Base-by-base conservation (phyloP, 345 rosid species). In the Firmiana major region DNA sequence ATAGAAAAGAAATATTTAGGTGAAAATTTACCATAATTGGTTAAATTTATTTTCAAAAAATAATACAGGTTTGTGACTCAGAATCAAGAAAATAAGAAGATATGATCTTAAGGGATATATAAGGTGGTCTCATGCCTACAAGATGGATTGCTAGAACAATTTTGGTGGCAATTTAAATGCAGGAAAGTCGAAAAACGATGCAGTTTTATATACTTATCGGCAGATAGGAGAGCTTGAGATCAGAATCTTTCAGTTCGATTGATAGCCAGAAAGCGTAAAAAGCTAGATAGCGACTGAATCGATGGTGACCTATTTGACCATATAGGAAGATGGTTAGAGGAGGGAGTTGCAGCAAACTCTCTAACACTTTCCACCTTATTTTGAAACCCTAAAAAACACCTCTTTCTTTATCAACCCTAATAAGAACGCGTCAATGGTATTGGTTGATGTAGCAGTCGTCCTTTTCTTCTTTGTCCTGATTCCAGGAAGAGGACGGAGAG, bases 341-440 rank as follows among this genome's bases (percentile, higher is more conserved):
- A 48, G 71, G 86, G 85, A 77, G 89, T 87, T 87, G 80, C 71
- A 82, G 85, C 87, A 77, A 82, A 80, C 84, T 76, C 84, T 71
- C 54, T 51, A 6, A 77, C n/a, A n/a, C 22, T 71, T 80, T 80
- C 84, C 71, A 78, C 84, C 77, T 42, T 58, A 21, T 51, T 75
- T 75, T 53, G 67, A 77, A 64, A 82, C 38, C 68, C 64, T 21
- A 22, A 72, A 73, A 22, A 72, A 73, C 46, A 62, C 58, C 53
- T 68, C 46, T 69, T 80, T 38, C 59, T 79, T 19, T 53, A 7
- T 4, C 21, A 59, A 62, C 73, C 72, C 57, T 22, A 43, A 55
- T 17, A 24, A 73, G 53, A 73, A 74, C 46, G 12, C 53, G 77
- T 62, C 74, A 73, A 75, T 75, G 85, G 73, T 45, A 10, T 80